Base-by-base conservation (phyloP, 2,329 filamentous ascomycete genomes). In the Paraphoma chrysanthemicola region DNA sequence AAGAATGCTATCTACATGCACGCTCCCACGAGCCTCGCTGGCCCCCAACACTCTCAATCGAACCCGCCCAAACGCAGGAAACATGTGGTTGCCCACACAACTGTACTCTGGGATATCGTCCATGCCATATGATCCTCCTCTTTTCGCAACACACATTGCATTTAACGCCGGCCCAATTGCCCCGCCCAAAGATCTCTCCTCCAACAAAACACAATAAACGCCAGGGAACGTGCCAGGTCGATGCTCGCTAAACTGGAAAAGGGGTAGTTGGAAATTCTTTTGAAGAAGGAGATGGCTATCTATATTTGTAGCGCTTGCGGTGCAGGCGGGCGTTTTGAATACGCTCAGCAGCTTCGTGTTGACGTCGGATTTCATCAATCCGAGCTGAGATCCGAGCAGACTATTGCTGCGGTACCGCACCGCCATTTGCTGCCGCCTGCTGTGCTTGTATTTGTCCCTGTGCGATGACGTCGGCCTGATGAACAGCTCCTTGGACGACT, bases 401-500 rank as follows among this genome's bases (percentile, higher is more conserved):
- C 61, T 63, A 67, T 60, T 69, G 62, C 52, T 61, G 64, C 18
- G 60, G 54, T 43, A 56, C 44, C 39, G 62, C 53, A 33, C 47
- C 53, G 16, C 67, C 64, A 31, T 64, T 68, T 28, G 60, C 68
- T 17, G 57, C 66, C 18, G 62, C 63, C 30, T 63, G 67, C 42
- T 66, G 59, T 12, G 68, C 67, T 42, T 64, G 61, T 12, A 59
- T 64, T 51, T 71, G 67, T 12, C 57, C 65, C 41, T 74, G 68
- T 10, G 66, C 71, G 28, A 87, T 82, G 53, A 81, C 80, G 59
- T 88, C 85, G 53, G 90, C 91, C 77, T 90, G 86, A 63, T 89
- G 83, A 58, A 96, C 86, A 53, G 94, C 92, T 18, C 82, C 85
- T 75, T 96, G 89, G 60, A 98, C 86, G 47, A 96, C 84, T 60